Base-by-base conservation (phyloP, 345 rosid genomes). In the Noccaea caerulescens region DNA sequence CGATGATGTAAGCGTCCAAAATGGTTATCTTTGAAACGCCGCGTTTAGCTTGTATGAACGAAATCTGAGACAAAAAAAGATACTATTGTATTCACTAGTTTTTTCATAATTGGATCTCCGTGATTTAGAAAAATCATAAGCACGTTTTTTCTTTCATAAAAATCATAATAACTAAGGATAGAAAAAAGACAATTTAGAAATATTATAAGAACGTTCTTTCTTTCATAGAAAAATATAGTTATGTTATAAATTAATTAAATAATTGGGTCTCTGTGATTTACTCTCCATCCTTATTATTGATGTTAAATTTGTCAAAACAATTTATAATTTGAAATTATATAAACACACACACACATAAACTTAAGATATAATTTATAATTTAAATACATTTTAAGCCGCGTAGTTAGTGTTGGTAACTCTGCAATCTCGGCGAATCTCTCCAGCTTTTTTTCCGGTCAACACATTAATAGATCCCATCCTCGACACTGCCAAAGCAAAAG, bases 391-490 rank as follows among this genome's bases (percentile, higher is more conserved):
- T 75, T 61, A 75, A 68, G 55, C 69, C 1, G 38, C 65, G 18
- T 69, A 66, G 20, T 75, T 64, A 54, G 58, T 30, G 66, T 82
- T 85, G n/a, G 56, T 79, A 77, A 33, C 64, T 51, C 77, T 73
- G 81, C 97, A 93, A 63, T 78, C 71, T 41, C 37, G 66, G 45
- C 96, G 89, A 46, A 86, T 88, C 87, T 88, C 85, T 53, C 96
- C 97, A 37, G 78, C 57, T n/a, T n/a, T n/a, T 1, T 61, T 72
- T 12, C 89, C 92, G 0, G 98, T 88, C 68, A 88, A 67, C 20
- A 84, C 91, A 3, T 81, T 64, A 71, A 90, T 86, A 33, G 79
- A 82, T 68, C 97, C 98, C 98, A 93, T 86, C 51, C 91, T 71
- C 69, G 75, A 77, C 87, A 88, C 81, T 9, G 98, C 83, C 51